Base-by-base conservation (phyloP, 345 rosid species). In the Abelmoschus esculentus region DNA sequence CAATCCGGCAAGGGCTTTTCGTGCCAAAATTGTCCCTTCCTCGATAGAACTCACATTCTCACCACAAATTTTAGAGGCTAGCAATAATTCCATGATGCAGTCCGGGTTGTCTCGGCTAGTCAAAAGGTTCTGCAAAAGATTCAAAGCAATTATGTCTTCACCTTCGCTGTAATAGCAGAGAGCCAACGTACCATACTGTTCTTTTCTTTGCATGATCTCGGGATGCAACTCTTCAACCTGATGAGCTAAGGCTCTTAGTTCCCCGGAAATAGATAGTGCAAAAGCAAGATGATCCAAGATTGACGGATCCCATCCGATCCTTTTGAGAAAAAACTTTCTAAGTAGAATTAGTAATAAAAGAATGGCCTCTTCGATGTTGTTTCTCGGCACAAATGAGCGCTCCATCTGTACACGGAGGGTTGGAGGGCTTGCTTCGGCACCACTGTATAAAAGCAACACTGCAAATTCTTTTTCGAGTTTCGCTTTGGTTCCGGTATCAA, bases 231-330 rank as follows among this genome's bases (percentile, higher is more conserved):
- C 86, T 77, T 88, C 93, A 50, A 83, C 66, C 49, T 79, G 85
- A 61, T 71, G 71, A 62, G 87, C 89, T 74, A 88, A 74, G 68
- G 88, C 74, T 74, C 73, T 75, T 65, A 80, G 55, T 47, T 83
- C 84, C 63, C 88, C 86, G 0, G 87, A 85, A 19, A 86, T 67
- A 9, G 90, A 76, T 47, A 88, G 82, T 52, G 90, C 88, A 79
- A 86, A 88, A 28, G 85, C 74, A 59, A 88, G 86, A 73, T 88
- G 93, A 77, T 86, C 87, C 72, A 88, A 70, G 63, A 88, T 80
- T 12, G 93, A 88, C 5, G 80, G 77, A 68, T 88, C 93, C 93
- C 90, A 86, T 65, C 69, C 79, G 56, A 83, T 83, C 72, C 60
- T 80, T 74, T 75, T 79, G 34, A 83, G 84, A 71, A 73, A 55